Conservation (phyloP, 176 grass and related monocot species). For the Echinochloa phyllopogon region DNA sequence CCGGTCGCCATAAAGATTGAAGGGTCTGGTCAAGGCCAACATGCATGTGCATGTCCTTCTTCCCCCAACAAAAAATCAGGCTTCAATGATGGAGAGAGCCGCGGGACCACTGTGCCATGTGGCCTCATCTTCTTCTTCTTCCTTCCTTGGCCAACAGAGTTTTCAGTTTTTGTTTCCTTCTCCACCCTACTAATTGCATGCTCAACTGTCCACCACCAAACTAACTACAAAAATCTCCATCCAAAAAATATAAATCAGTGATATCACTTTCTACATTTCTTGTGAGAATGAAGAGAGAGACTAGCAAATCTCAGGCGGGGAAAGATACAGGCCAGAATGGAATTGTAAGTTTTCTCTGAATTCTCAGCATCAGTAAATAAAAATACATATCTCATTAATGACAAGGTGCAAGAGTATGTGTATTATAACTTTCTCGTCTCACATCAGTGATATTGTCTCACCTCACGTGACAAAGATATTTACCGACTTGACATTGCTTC, state of each 20-base stretch:
- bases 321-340: too few relatives aligned
- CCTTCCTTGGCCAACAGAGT: background rate
- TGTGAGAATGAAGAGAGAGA: too few relatives aligned
- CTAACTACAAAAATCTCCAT: background rate
- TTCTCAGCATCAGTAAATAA: background rate
- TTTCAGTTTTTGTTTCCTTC: background rate
- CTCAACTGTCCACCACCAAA: slow-evolving; percentile 44
- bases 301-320: too few relatives aligned
- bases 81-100: background rate
- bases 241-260: too few relatives aligned
- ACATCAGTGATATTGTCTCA: background rate
- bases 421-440: background rate
- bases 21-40: slow-evolving; percentile 36
- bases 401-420: background rate
- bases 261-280: background rate
- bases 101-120: slow-evolving; percentile 49
- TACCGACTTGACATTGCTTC: slow-evolving; percentile 3
- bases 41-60: slow-evolving; percentile 25
- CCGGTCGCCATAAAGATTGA: background rate
- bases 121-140: slow-evolving; percentile 28
- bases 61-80: background rate
- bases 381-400: background rate
- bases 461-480: slow-evolving; percentile 1
- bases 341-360: background rate
- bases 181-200: slow-evolving; percentile 5